Evolutionary conservation across 371 early-diverging fungal genomes (phyloP).

Genomic region (Rhizoclosmatium hyalinum): DNA sequence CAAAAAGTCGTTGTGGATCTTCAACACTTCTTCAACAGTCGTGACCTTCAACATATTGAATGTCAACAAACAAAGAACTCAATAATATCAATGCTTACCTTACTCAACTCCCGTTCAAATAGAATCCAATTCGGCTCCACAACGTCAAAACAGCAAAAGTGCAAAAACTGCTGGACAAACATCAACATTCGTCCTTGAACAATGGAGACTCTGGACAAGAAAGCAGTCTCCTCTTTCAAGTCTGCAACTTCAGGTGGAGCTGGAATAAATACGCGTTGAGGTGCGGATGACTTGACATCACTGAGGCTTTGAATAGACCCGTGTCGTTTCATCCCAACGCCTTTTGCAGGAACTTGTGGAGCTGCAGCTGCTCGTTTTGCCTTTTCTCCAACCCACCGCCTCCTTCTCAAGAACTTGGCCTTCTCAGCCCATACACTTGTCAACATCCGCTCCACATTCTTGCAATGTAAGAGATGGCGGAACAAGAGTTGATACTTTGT

Average conservation of each 20-base stretch:
- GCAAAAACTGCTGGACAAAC: conserved; percentile 86
- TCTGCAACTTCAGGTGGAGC: conserved; percentile 16
- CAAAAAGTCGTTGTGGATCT: conserved; percentile 81
- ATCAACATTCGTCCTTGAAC: conserved; percentile 81
- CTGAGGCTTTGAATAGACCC: conserved; percentile 1
- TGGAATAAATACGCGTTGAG: background rate
- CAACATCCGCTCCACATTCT: conserved; percentile 82
- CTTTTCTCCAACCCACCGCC: background rate
- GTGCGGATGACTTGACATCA: background rate
- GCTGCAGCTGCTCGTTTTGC: background rate
- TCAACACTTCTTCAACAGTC: conserved; percentile 87
- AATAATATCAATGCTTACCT: conserved; percentile 32
- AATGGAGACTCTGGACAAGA: conserved; percentile 68
- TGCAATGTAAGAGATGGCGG: conserved; percentile 84
- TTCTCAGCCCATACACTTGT: conserved; percentile 71
- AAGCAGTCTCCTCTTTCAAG: conserved; percentile 35
- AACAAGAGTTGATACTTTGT: conserved; percentile 92
- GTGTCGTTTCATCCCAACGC: background rate
- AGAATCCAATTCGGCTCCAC: conserved; percentile 85
- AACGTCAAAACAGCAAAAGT: conserved; percentile 86
- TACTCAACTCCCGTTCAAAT: conserved; percentile 65
- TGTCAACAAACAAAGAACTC: background rate
- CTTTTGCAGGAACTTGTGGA: background rate
- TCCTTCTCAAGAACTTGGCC: conserved; percentile 23
- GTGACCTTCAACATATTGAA: conserved; percentile 44